Percentiles rank a stretch among this genome's conserved stretches.
These are phyloP conservation scores for Plasmodium billcollinsi DNA, from an alignment of 169 alveolate species.

Conservation along the genomic window DNA sequence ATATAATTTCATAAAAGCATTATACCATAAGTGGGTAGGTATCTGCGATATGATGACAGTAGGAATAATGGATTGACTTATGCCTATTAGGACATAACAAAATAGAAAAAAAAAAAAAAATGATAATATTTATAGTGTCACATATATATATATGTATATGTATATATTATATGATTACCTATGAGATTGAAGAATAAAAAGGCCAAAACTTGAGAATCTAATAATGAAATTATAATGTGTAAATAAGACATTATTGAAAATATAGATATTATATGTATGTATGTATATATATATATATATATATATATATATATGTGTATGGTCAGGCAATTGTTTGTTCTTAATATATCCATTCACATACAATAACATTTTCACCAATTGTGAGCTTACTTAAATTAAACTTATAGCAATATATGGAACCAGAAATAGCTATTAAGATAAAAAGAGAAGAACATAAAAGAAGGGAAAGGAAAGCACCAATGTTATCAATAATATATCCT, in stretches of 20 bases:
- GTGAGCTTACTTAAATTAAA: slow-evolving; percentile 29
- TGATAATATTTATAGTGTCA: background rate
- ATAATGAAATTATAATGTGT: background rate
- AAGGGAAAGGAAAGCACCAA: slow-evolving; percentile 65
- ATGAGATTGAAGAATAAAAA: slow-evolving; percentile 64
- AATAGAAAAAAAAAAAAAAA: background rate
- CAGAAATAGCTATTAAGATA: slow-evolving; percentile 65
- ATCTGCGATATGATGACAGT: slow-evolving; percentile 75
- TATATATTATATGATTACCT: slow-evolving; percentile 22
- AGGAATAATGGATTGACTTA: slow-evolving; percentile 74
- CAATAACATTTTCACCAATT: background rate
- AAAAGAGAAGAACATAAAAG: slow-evolving; percentile 64
- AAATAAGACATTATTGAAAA: background rate
- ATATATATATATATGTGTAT: background rate
- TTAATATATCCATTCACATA: no score
- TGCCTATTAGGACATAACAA: slow-evolving; percentile 27
- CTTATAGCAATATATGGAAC: slow-evolving; percentile 62
- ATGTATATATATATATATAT: background rate
- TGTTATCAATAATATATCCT: slow-evolving; percentile 64
- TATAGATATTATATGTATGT: background rate
- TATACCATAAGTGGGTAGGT: slow-evolving; percentile 73
- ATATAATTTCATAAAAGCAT: no score
- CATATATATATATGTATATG: background rate
- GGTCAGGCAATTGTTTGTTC: background rate
- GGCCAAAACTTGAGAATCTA: slow-evolving; percentile 66